Conservation (phyloP, 306 rosid genomes). For the Rosa chinensis region DNA sequence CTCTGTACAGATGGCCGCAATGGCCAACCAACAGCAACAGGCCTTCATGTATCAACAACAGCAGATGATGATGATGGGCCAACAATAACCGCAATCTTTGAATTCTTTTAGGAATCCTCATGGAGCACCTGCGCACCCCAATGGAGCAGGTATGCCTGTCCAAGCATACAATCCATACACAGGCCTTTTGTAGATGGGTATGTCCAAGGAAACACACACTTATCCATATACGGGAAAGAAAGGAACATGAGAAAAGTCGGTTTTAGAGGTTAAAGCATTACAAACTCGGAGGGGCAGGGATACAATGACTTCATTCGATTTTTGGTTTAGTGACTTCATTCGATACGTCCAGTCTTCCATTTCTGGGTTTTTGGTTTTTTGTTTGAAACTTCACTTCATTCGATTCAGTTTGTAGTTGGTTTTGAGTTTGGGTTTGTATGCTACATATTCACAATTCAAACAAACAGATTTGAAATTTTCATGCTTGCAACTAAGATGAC, state of each 20-base stretch:
- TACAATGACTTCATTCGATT: too few species aligned
- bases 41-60: conserved; percentile 81
- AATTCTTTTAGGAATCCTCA: conserved; percentile 88
- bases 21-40: conserved; percentile 93
- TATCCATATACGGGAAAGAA: conserved; percentile 27
- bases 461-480: too few species aligned
- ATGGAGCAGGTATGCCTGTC: conserved; percentile 84
- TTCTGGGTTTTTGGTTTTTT: too few species aligned
- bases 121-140: conserved; percentile 64
- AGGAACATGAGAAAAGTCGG: conserved; percentile 17
- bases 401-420: too few species aligned
- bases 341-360: too few species aligned
- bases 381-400: too few species aligned
- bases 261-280: conserved; percentile 31
- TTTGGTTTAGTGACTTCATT: too few species aligned
- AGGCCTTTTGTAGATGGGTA: conserved; percentile 60
- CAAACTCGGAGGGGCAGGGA: conserved; percentile 33
- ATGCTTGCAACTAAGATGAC: too few species aligned
- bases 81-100: conserved; percentile 49
- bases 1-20: conserved; percentile 85
- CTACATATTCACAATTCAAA: too few species aligned
- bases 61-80: conserved; percentile 78
- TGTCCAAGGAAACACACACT: conserved; percentile 21
- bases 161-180: conserved; percentile 84
- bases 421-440: too few species aligned